These are phyloP conservation scores for Phanerochaete carnosa DNA, from an alignment of 768 basidiomycete genomes.

Conservation along the genomic window DNA sequence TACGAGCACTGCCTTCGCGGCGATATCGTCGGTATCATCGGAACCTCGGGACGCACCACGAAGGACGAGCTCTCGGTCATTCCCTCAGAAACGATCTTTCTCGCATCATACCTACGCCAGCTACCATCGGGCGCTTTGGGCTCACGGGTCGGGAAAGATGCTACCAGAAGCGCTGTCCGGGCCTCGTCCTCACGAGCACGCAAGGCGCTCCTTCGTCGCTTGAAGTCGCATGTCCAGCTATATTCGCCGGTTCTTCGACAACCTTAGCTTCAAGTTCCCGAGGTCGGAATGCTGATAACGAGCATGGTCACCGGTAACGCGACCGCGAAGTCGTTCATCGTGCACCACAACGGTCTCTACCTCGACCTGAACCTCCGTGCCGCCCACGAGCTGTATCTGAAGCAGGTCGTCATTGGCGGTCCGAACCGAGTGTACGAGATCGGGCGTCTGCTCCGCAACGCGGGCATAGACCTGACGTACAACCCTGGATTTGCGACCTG, in stretches of 20 bases:
- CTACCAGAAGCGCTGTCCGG: conserved; percentile 97
- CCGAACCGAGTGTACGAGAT: conserved; percentile 98
- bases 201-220: conserved; percentile 87
- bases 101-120: conserved; percentile 95
- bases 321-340: conserved; percentile 97
- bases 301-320: conserved; percentile 95
- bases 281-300: conserved; percentile 99
- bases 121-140: conserved; percentile 88
- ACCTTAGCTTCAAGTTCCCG: conserved; percentile 93
- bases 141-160: conserved; percentile 97
- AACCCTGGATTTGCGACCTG: conserved; percentile 99
- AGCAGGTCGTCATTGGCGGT: conserved; percentile 95
- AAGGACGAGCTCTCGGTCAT: conserved; percentile 93
- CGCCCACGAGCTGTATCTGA: conserved; percentile 97
- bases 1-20: conserved; percentile 93
- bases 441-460: conserved; percentile 96
- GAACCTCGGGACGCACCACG: conserved; percentile 87
- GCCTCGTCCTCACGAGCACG: conserved; percentile 90
- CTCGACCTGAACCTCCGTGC: conserved; percentile 96
- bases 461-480: conserved; percentile 97
- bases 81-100: conserved; percentile 76
- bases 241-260: conserved; percentile 85
- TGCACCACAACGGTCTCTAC: conserved; percentile 97
- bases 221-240: conserved; percentile 91
- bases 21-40: conserved; percentile 92